phyloP scores from a whole-genome alignment of 2,329 filamentous ascomycete species.

The Diaporthe citri region DNA sequence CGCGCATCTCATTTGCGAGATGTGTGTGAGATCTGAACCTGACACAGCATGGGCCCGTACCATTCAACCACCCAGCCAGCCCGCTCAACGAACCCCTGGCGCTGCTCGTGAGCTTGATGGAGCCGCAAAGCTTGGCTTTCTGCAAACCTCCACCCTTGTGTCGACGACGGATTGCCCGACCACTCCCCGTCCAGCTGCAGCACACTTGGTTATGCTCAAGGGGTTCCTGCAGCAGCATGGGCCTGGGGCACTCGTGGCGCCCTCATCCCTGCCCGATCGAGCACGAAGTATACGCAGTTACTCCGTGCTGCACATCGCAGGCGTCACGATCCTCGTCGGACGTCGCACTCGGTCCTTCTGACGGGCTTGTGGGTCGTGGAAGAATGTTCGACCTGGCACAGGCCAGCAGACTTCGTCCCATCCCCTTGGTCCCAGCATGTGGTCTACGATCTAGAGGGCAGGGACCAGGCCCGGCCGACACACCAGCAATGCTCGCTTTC shows the following conservation, averaged over 20 bases:
- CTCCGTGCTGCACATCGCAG: background rate
- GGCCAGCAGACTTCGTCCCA: slow-evolving; percentile 21
- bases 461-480: background rate
- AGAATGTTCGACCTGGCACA: background rate
- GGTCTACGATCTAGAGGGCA: background rate
- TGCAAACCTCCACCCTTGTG: background rate
- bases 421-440: slow-evolving; percentile 2
- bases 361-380: slow-evolving; percentile 14
- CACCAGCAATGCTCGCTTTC: background rate
- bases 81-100: background rate
- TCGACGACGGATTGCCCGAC: slow-evolving; percentile 10
- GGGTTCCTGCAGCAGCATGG: slow-evolving; percentile 9
- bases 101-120: slow-evolving; percentile 9
- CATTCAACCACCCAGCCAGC: background rate
- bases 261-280: background rate
- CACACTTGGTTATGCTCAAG: slow-evolving; percentile 13
- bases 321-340: background rate
- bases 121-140: slow-evolving; percentile 26
- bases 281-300: background rate
- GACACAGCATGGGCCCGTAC: slow-evolving; percentile 15
- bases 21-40: background rate
- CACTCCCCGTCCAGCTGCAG: background rate
- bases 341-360: slow-evolving; percentile 15
- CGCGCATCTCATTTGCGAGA: slow-evolving; percentile 2
- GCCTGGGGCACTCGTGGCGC: background rate